Evolutionary conservation across 805 yeast species (phyloP).

Genomic region (Tetrapisispora nanseiensis): DNA sequence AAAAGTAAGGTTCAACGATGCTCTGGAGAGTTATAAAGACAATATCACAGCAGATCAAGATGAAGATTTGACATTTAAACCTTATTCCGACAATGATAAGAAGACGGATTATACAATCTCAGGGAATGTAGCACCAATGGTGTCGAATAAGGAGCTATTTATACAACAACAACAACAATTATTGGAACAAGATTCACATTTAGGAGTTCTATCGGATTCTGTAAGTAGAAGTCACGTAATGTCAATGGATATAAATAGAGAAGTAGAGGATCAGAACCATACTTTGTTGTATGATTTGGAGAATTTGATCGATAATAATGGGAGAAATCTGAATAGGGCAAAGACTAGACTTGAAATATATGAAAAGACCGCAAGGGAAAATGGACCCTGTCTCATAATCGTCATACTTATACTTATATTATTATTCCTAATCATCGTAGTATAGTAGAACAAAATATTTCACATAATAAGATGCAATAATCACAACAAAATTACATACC

Average conservation of each 20-base stretch:
- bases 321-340: conserved; percentile 34
- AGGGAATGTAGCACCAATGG: neutral
- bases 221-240: conserved; percentile 37
- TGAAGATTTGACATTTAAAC: conserved; percentile 9
- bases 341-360: conserved; percentile 32
- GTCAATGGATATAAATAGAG: conserved; percentile 39
- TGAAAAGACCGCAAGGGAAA: conserved; percentile 34
- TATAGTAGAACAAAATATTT: neutral
- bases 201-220: conserved; percentile 34
- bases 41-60: neutral
- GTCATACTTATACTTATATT: conserved; percentile 35
- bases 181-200: conserved; percentile 36
- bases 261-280: conserved; percentile 40
- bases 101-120: neutral
- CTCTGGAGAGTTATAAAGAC: conserved; percentile 1
- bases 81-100: conserved; percentile 17
- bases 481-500: no score
- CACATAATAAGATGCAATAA: neutral
- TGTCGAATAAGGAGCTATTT: conserved; percentile 31
- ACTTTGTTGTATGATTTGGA: conserved; percentile 41
- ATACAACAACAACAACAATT: conserved; percentile 40
- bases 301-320: conserved; percentile 35
- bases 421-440: conserved; percentile 21
- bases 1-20: conserved; percentile 20
- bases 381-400: conserved; percentile 43